Base-by-base conservation (phyloP, 371 early-diverging fungal genomes). In the Apophysomyces variabilis region DNA sequence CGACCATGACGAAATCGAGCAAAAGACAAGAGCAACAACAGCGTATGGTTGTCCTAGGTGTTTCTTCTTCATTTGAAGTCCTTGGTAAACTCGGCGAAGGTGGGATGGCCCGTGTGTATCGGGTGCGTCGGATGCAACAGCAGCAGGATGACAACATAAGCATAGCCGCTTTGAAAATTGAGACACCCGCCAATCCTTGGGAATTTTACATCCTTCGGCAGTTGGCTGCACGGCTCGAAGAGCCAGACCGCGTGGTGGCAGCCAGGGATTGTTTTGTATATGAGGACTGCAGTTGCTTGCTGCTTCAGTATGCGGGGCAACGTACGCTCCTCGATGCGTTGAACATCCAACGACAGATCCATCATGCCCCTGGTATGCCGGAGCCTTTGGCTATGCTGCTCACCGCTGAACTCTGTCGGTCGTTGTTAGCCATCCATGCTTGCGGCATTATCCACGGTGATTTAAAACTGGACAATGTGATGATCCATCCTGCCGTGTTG, bases 401-500 rank as follows among this genome's bases (percentile, higher is more conserved):
- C 9, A 66, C 62, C 0, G 13, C 62, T 5, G 61, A 67, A 38
- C 39, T 85, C 18, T 43, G 83, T 7, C 45, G 72, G n/a, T 63
- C 70, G 5, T 35, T 81, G 9, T 26, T 39, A 4, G 58, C 62
- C 1, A 61, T 83, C n/a, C 85, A 85, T 57, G 11, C 18, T 0
- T 60, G 66, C 2, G 69, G 66, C 12, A 78, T 83, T 18, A 50
- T 71, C 44, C 85, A 85, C 63, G 76, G 78, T 50, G 85, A 85
- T 61, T 62, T 85, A 21, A 85, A 85, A 62, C 63, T 76, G 3
- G 85, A 85, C 50, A 85, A 85, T 62, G 62, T 79, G 32, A 66
- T 85, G 69, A 8, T 85, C 8, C 0, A 3, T 26, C 32, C 32
- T 26, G 3, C 32, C 32, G 32, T 26, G 3, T 26, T 3, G 3